A percentile compares a stretch with the other conserved stretches of the same genome.
Conservation (phyloP, 164 flowering plant genomes). For the Vitis vinifera region ASM3070453v1 NC_081810.1:17167501-17168000, state of each 20-base stretch:
- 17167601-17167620: constrained; percentile 13
- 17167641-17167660: constrained; percentile 87
- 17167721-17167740: constrained; percentile 89
- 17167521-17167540: no score
- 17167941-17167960: not conserved
- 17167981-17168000: not conserved
- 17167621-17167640: constrained; percentile 79
- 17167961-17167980: not conserved
- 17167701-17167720: constrained; percentile 75
- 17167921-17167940: constrained; percentile 83
- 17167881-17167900: constrained; percentile 83
- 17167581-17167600: no score
- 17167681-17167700: constrained; percentile 80
- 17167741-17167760: constrained; percentile 72
- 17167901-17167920: constrained; percentile 63
- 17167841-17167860: constrained; percentile 64
- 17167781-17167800: constrained; percentile 57
- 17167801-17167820: constrained; percentile 72
- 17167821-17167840: constrained; percentile 72
- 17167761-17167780: constrained; percentile 32
- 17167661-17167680: constrained; percentile 77
- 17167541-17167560: no score
- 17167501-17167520: no score
- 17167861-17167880: constrained; percentile 73
- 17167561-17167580: no score